Evolutionary conservation across 345 rosid genomes (phyloP).

Genomic region (Salix viminalis): DNA sequence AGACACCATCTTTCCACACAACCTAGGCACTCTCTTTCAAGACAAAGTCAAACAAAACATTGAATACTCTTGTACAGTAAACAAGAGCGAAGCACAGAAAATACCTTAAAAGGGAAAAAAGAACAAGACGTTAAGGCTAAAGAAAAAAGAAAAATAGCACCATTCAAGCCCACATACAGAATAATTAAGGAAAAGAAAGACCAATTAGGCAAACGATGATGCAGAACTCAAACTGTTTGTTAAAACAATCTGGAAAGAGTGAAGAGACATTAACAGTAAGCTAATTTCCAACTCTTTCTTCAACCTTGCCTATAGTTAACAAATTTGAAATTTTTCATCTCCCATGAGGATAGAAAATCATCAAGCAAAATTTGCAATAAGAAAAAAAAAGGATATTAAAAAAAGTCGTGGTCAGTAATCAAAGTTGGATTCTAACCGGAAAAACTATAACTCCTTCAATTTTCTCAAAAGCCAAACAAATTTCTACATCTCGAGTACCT

Average conservation of each 20-base stretch:
- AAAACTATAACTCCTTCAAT: not conserved
- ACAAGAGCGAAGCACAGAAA: not conserved
- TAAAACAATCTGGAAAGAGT: not conserved
- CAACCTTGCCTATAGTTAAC: not conserved
- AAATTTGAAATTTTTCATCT: not conserved
- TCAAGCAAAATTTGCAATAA: not conserved
- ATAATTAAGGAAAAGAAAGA: not conserved
- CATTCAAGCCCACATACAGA: not conserved
- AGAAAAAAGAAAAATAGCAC: not conserved
- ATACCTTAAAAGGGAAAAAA: not conserved
- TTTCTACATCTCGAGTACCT: not conserved
- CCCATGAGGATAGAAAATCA: not conserved
- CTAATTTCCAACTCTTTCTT: not conserved
- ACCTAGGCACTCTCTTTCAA: not conserved
- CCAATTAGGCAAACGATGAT: not conserved
- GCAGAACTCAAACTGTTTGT: not conserved
- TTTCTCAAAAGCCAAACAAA: conserved; percentile 3
- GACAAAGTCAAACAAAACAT: not conserved
- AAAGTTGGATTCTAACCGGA: not conserved
- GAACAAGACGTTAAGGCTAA: not conserved
- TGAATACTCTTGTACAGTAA: not conserved
- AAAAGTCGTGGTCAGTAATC: not conserved
- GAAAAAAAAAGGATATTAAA: not conserved
- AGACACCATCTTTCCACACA: not conserved
- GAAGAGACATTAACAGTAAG: not conserved